A percentile compares a stretch with the other conserved stretches of the same genome.
These are phyloP conservation scores for Fulvia fulva DNA, from an alignment of 2,329 filamentous ascomycete genomes.

Conservation along the genomic window DNA sequence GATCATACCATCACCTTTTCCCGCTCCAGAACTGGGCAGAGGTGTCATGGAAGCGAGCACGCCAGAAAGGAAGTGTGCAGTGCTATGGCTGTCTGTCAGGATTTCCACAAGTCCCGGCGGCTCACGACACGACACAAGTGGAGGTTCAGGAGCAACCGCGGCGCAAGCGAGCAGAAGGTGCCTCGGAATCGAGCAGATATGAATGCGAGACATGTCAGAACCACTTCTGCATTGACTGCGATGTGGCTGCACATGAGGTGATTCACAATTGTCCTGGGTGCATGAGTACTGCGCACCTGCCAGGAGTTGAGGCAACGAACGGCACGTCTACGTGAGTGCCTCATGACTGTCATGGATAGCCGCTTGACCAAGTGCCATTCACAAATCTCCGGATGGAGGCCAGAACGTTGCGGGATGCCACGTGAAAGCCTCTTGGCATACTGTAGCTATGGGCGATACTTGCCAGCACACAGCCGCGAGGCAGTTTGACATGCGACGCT, in stretches of 20 bases:
- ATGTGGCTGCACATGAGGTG: slow-evolving; percentile 90
- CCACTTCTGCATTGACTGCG: slow-evolving; percentile 98
- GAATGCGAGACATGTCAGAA: slow-evolving; percentile 80
- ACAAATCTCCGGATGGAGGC: no score
- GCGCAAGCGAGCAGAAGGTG: slow-evolving; percentile 40
- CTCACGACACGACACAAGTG: slow-evolving; percentile 19
- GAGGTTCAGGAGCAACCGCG: slow-evolving; percentile 13
- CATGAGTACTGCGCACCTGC: slow-evolving; percentile 44
- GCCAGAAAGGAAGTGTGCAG: slow-evolving; percentile 42
- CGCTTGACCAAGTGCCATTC: no score
- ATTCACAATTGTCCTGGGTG: slow-evolving; percentile 96
- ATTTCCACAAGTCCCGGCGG: slow-evolving; percentile 57
- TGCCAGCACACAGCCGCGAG: not conserved
- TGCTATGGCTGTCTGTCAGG: slow-evolving; percentile 74
- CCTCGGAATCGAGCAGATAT: slow-evolving; percentile 83
- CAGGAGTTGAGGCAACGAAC: slow-evolving; percentile 18
- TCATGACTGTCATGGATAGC: no score
- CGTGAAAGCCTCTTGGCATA: not conserved
- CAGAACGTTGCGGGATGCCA: no score
- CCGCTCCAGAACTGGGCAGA: slow-evolving; percentile 86
- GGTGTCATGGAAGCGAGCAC: slow-evolving; percentile 75
- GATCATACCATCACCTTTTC: slow-evolving; percentile 92
- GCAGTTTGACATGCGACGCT: no score
- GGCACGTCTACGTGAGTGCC: not conserved
- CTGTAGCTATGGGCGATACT: not conserved